Evolutionary conservation across 2,329 filamentous ascomycete genomes (phyloP), one percentile per base, ranked within the genome.

Genomic region (Fusarium sp.): DNA sequence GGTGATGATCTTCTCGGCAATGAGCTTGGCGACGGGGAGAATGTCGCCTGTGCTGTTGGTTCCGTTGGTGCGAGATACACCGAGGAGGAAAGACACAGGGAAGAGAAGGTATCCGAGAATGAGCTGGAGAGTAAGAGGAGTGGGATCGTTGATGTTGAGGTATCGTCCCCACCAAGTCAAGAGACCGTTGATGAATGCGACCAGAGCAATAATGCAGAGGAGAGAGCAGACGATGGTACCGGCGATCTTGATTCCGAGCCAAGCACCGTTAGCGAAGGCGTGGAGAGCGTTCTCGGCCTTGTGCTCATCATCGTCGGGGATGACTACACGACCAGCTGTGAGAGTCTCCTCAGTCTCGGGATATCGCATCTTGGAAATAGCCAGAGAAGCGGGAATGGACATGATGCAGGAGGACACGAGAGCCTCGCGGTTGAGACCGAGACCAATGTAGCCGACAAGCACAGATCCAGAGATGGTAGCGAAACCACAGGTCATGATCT

Each of bases 351-450:
- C 94, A 7, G 90, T 92, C 83, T 97, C 95, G 6, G 95, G 95
- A 80, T 92, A 97, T 63, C 95, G 92, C 77, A 97, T 87, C 84
- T 97, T 97, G 72, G 93, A 95, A 69, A 96, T 91, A 56, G 94
- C 94, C 19, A 98, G 87, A 7, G 94, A 97, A 3, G 94, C 94
- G 1, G 95, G 95, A 72, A 97, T 97, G 76, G 92, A 95, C 95
- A 98, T 98, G 80, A 97, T 94, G 79, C 94, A 97, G 12, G 93
- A 95, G 5, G 94, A 97, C 33, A 97, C 92, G 51, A 98, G 86
- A 7, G 93, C 94, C 80, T 97, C 92, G 2, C 93, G 86, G 80
- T 94, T 96, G 61, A 97, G 86, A 44, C 94, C 94, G 77, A 97
- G 90, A 33, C 86, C 85, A 71, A 97, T 95, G 82, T 97, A 98